Evolutionary conservation across 139 green algal species (phyloP).

Genomic region (Chlorella ohadii): DNA sequence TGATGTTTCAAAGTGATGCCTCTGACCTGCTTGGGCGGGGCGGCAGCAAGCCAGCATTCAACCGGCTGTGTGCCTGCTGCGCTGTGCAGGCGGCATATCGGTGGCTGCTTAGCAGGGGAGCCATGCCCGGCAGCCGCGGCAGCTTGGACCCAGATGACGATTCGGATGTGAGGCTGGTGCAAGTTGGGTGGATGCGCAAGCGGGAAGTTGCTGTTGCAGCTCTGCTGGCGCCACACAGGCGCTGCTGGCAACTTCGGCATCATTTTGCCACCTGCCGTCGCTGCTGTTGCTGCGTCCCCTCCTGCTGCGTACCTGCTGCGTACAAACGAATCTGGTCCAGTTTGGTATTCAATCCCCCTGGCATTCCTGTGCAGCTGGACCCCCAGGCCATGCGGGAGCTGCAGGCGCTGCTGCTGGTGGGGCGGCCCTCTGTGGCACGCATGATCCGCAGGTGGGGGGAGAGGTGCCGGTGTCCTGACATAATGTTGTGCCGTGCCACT

Average conservation of each 20-base stretch:
- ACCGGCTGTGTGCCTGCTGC: background rate
- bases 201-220: background rate
- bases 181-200: too few species aligned
- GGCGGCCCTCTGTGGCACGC: background rate
- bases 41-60: background rate
- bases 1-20: background rate
- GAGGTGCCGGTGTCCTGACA: too few species aligned
- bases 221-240: too few species aligned
- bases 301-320: background rate
- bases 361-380: background rate
- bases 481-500: too few species aligned
- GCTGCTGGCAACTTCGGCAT: background rate
- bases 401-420: slow-evolving; percentile 26
- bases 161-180: slow-evolving; percentile 2
- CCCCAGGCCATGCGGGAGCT: slow-evolving; percentile 13
- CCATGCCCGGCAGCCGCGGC: background rate
- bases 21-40: background rate
- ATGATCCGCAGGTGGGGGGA: slow-evolving; percentile 2
- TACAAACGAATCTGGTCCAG: too few species aligned
- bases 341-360: background rate
- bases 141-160: background rate
- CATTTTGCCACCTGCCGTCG: too few species aligned
- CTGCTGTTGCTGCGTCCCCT: background rate
- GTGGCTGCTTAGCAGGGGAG: background rate
- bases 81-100: slow-evolving; percentile 9